These are phyloP conservation scores for Tolypocladium amazonense DNA, from an alignment of 2,329 filamentous ascomycete species.

Conservation along the genomic window DNA sequence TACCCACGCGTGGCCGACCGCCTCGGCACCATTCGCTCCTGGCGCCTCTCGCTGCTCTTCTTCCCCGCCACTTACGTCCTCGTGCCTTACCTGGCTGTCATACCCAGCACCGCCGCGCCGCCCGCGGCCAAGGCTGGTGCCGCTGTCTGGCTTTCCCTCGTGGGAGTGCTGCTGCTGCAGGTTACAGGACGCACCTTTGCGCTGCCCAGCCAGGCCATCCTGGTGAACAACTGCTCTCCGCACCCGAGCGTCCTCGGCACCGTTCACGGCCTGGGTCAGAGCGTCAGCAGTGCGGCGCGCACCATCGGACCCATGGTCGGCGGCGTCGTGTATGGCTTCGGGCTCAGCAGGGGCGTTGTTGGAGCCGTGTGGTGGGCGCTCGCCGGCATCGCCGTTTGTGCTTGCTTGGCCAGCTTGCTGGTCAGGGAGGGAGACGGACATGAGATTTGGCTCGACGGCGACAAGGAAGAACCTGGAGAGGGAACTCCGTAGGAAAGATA, in stretches of 20 bases:
- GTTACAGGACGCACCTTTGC: conserved; percentile 58
- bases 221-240: conserved; percentile 37
- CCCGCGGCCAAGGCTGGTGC: conserved; percentile 41
- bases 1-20: conserved; percentile 58
- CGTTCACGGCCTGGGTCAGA: conserved; percentile 44
- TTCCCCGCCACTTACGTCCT: conserved; percentile 62
- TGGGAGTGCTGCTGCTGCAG: conserved; percentile 50
- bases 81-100: conserved; percentile 59
- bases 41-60: conserved; percentile 55
- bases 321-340: conserved; percentile 50
- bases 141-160: conserved; percentile 55
- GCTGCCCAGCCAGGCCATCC: conserved; percentile 33
- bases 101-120: conserved; percentile 42
- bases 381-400: conserved; percentile 35
- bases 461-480: conserved; percentile 24
- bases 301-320: conserved; percentile 51
- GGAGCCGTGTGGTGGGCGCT: conserved; percentile 50
- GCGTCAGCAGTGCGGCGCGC: conserved; percentile 44
- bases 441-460: conserved; percentile 53
- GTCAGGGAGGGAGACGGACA: conserved; percentile 53
- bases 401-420: conserved; percentile 39
- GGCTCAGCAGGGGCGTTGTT: conserved; percentile 44
- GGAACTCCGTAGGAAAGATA: background rate
- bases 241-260: conserved; percentile 36
- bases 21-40: conserved; percentile 58